Conservation (phyloP, 805 yeast genomes). For the Cyberlindnera xishuangbannaensis region DNA sequence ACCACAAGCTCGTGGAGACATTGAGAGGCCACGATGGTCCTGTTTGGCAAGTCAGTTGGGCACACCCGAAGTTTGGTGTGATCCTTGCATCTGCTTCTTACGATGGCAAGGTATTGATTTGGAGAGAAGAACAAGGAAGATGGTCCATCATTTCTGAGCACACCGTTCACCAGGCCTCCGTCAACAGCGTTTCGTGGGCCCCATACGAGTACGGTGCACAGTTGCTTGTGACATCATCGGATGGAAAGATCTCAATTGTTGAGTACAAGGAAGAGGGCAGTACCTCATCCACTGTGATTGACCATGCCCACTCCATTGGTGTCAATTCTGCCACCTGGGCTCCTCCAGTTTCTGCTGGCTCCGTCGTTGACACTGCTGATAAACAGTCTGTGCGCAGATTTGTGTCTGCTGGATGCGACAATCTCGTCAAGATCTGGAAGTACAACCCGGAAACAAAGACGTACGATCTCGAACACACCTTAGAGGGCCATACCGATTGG, state of each 20-base stretch:
- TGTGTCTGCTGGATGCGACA: conserved; percentile 94
- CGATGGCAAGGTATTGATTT: conserved; percentile 89
- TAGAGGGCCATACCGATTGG: conserved; percentile 96
- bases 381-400: conserved; percentile 57
- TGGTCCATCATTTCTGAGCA: conserved; percentile 90
- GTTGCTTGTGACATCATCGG: conserved; percentile 84
- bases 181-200: conserved; percentile 93
- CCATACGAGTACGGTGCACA: conserved; percentile 96
- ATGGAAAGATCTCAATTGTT: conserved; percentile 85
- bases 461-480: conserved; percentile 66
- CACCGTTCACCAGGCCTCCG: conserved; percentile 86
- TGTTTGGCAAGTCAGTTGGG: conserved; percentile 99
- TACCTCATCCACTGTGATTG: conserved; percentile 46
- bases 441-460: conserved; percentile 48
- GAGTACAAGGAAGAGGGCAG: conserved; percentile 90
- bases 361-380: conserved; percentile 28
- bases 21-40: conserved; percentile 95
- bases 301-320: conserved; percentile 84
- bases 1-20: conserved; percentile 76
- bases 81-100: conserved; percentile 92
- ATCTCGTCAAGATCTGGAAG: conserved; percentile 87
- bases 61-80: conserved; percentile 96
- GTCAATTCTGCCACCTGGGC: conserved; percentile 97
- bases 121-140: conserved; percentile 81
- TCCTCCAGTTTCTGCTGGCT: conserved; percentile 40